Conservation (phyloP, 2,329 filamentous ascomycete genomes). For the Geosmithia morbida region DNA sequence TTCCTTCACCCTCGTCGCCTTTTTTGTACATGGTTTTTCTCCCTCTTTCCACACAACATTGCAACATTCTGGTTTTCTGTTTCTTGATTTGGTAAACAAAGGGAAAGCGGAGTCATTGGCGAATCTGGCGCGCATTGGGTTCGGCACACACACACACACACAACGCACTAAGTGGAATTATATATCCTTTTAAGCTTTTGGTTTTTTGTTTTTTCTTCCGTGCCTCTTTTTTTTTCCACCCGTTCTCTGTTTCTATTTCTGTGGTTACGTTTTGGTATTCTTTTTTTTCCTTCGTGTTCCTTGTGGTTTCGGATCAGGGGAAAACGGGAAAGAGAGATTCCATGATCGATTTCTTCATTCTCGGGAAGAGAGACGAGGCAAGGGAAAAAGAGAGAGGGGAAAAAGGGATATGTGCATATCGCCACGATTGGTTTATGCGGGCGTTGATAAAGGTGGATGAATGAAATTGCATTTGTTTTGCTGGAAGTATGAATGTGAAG, state of each 20-base stretch:
- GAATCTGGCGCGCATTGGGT: conserved; percentile 1
- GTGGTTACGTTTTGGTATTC: background rate
- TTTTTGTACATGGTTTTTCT: background rate
- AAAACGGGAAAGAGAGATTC: too few relatives aligned
- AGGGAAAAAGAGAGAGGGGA: too few relatives aligned
- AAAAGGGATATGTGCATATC: background rate
- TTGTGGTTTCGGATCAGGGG: too few relatives aligned
- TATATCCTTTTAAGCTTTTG: background rate
- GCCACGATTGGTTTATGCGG: background rate
- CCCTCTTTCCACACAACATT: background rate
- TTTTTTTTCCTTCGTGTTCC: too few relatives aligned
- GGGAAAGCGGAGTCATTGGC: background rate
- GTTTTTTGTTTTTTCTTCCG: too few relatives aligned
- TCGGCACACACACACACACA: background rate
- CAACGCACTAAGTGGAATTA: background rate
- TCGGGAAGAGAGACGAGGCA: too few relatives aligned
- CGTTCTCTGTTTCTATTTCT: too few relatives aligned
- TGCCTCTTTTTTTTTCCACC: too few relatives aligned
- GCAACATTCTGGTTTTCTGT: background rate
- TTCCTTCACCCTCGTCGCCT: background rate
- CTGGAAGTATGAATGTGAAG: background rate
- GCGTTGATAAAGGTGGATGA: background rate
- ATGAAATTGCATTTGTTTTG: background rate
- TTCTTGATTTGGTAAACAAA: background rate
- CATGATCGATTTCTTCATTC: too few relatives aligned